Conservation (phyloP, 192 early-diverging fungal species). For the Funneliformis geosporum region DNA sequence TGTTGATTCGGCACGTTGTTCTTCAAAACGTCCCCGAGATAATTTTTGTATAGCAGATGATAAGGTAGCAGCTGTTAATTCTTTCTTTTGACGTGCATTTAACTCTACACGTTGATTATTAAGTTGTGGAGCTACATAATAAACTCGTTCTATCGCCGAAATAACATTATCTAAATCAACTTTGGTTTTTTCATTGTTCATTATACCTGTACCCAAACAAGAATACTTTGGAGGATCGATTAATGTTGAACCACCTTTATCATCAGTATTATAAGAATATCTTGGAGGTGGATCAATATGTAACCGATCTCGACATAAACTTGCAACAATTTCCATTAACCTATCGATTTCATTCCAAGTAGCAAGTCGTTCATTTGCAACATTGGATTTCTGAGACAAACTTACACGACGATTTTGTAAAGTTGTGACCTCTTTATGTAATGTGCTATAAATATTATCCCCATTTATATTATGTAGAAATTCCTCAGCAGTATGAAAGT, state of each 20-base stretch:
- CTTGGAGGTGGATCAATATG: constrained; percentile 32
- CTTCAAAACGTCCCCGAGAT: constrained; percentile 45
- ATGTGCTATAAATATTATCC: constrained; percentile 28
- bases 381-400: not conserved
- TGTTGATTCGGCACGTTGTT: constrained; percentile 38
- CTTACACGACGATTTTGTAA: constrained; percentile 29
- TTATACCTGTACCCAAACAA: constrained; percentile 7
- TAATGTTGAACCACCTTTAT: not conserved
- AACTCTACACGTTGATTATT: constrained; percentile 58
- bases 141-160: constrained; percentile 54
- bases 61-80: constrained; percentile 48
- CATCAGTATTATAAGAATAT: constrained; percentile 23
- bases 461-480: not conserved
- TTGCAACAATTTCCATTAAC: constrained; percentile 39
- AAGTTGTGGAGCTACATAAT: constrained; percentile 49
- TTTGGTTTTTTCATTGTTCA: constrained; percentile 48
- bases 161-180: constrained; percentile 56
- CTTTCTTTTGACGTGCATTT: constrained; percentile 44
- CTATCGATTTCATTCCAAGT: constrained; percentile 48
- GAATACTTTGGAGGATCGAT: constrained; percentile 19
- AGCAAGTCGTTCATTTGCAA: constrained; percentile 26
- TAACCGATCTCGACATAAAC: constrained; percentile 19
- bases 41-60: constrained; percentile 46
- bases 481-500: not conserved
- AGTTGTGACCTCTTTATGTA: constrained; percentile 34